phyloP scores from a whole-genome alignment of 2,329 filamentous ascomycete genomes.

The Dactylellina parvicollis region DNA sequence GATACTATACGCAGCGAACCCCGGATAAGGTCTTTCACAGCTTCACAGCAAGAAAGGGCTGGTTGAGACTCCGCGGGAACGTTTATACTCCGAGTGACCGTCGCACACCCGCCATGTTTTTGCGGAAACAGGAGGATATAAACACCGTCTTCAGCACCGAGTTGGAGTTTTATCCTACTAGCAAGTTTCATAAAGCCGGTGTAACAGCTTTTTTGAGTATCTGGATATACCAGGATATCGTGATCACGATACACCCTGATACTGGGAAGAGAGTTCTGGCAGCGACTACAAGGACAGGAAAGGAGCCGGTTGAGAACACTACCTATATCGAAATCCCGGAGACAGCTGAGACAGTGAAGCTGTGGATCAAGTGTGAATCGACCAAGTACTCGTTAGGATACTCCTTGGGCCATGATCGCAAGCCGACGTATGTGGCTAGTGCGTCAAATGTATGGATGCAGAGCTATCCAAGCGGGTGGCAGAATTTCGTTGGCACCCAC shows the following conservation, averaged over 20 bases:
- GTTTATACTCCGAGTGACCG: slow-evolving; percentile 67
- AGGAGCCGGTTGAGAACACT: slow-evolving; percentile 47
- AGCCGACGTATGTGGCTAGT: slow-evolving; percentile 51
- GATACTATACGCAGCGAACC: slow-evolving; percentile 61
- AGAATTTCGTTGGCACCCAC: slow-evolving; percentile 55
- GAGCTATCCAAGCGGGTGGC: slow-evolving; percentile 54
- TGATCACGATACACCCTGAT: slow-evolving; percentile 52
- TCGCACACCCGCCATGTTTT: slow-evolving; percentile 66
- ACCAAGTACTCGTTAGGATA: slow-evolving; percentile 55
- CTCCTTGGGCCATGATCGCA: slow-evolving; percentile 40
- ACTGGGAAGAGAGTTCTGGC: slow-evolving; percentile 53
- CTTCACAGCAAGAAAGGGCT: slow-evolving; percentile 63
- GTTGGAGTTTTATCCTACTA: slow-evolving; percentile 55
- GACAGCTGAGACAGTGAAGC: slow-evolving; percentile 42
- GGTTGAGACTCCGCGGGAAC: slow-evolving; percentile 66
- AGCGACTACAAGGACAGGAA: slow-evolving; percentile 47
- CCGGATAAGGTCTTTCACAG: slow-evolving; percentile 65
- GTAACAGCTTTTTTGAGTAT: slow-evolving; percentile 52
- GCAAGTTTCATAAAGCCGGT: slow-evolving; percentile 53
- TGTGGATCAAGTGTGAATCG: slow-evolving; percentile 55
- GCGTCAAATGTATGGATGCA: slow-evolving; percentile 54
- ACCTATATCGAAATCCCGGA: slow-evolving; percentile 53
- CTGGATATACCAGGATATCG: slow-evolving; percentile 55
- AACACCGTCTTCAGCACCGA: slow-evolving; percentile 55
- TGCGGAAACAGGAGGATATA: slow-evolving; percentile 65